Conservation (phyloP, 1,284 basidiomycete species). For the Singerocomus inundabilis region DNA sequence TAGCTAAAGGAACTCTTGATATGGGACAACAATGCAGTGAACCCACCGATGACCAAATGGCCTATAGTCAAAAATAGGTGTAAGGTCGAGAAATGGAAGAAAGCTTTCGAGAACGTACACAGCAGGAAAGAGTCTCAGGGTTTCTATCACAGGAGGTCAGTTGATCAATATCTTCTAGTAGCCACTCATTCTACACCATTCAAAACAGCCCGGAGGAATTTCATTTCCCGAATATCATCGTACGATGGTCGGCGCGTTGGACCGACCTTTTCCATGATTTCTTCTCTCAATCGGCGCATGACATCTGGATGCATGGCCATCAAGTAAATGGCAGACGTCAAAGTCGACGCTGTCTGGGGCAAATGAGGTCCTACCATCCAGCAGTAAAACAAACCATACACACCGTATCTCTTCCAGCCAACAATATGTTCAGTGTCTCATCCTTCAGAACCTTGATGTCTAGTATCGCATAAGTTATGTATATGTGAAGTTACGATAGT, state of each 20-base stretch:
- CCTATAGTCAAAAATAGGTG: conserved; percentile 26
- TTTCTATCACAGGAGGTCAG: conserved; percentile 39
- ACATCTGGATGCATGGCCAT: conserved; percentile 51
- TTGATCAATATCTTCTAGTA: neutral
- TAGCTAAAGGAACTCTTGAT: neutral
- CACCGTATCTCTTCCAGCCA: conserved; percentile 47
- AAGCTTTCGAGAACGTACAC: conserved; percentile 41
- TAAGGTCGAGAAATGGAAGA: neutral
- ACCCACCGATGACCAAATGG: conserved; percentile 50
- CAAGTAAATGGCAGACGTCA: conserved; percentile 55
- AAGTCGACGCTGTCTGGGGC: conserved; percentile 47
- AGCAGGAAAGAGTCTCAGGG: conserved; percentile 57
- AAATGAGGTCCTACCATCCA: conserved; percentile 19
- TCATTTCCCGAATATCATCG: conserved; percentile 56
- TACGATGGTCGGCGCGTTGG: conserved; percentile 45
- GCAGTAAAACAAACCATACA: neutral
- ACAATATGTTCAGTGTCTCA: conserved; percentile 41
- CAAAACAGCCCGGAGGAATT: conserved; percentile 56
- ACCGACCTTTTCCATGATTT: conserved; percentile 52
- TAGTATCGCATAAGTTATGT: conserved; percentile 21
- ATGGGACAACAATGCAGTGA: neutral
- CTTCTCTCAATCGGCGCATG: conserved; percentile 47
- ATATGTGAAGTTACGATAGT: neutral
- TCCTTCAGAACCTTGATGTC: conserved; percentile 38
- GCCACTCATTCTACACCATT: conserved; percentile 41